Evolutionary conservation across 1,139 yeast species (phyloP).

Genomic region (Geotrichum aggregatum): DNA sequence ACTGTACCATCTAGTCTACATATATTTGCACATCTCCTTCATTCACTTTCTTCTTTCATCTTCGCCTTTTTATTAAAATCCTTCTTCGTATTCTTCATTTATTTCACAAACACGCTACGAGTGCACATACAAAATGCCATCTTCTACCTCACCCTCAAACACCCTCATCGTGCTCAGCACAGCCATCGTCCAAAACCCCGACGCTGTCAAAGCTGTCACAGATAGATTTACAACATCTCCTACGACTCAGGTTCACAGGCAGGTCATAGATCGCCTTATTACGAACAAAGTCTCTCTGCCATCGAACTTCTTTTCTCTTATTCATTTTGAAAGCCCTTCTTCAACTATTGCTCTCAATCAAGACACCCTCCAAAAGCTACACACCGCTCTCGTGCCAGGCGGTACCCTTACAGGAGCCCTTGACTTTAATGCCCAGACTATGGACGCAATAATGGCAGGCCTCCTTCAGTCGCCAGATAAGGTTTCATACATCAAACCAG

Average conservation of each 20-base stretch:
- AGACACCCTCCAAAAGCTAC: conserved; percentile 44
- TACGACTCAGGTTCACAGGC: conserved; percentile 44
- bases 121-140: conserved; percentile 2
- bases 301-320: conserved; percentile 45
- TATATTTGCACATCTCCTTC: too few species aligned
- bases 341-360: conserved; percentile 43
- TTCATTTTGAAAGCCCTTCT: conserved; percentile 56
- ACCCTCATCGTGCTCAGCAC: conserved; percentile 14
- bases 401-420: conserved; percentile 53
- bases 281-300: conserved; percentile 50
- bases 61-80: not conserved
- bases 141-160: not conserved
- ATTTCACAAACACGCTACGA: not conserved
- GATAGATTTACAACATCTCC: conserved; percentile 8
- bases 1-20: too few species aligned
- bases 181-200: conserved; percentile 16
- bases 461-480: conserved; percentile 47
- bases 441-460: conserved; percentile 63
- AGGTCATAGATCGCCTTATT: conserved; percentile 67
- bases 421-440: conserved; percentile 43
- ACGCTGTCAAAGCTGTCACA: conserved; percentile 16
- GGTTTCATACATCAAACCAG: conserved; percentile 14
- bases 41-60: not conserved
- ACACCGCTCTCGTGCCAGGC: conserved; percentile 43
- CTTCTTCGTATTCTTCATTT: not conserved